These are phyloP conservation scores for Herpomyces periplanetae DNA, from an alignment of 2,329 filamentous ascomycete species.

Conservation along the genomic window DNA sequence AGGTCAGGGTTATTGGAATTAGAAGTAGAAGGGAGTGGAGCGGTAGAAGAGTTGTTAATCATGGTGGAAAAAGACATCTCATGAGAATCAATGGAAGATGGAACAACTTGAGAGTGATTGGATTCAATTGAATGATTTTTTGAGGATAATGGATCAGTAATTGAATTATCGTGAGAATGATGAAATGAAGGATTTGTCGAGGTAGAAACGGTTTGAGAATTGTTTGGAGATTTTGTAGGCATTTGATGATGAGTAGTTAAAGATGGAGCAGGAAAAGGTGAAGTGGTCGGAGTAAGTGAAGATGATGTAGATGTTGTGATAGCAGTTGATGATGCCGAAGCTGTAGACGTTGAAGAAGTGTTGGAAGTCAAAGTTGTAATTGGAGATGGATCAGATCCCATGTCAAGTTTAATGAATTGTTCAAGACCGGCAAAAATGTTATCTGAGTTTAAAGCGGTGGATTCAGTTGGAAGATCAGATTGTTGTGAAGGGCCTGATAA, in stretches of 20 bases:
- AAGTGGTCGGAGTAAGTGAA: conserved; percentile 9
- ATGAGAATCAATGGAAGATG: no score
- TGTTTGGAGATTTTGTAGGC: conserved; percentile 8
- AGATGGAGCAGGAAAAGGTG: conserved; percentile 8
- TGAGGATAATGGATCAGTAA: no score
- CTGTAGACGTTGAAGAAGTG: conserved; percentile 8
- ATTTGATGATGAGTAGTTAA: conserved; percentile 6
- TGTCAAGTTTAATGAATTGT: conserved; percentile 8
- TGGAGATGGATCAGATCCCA: conserved; percentile 7
- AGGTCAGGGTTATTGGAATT: no score
- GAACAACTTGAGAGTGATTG: no score
- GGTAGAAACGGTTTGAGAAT: conserved; percentile 8
- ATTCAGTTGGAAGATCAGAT: conserved; percentile 10
- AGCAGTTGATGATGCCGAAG: conserved; percentile 8
- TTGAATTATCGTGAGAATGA: no score
- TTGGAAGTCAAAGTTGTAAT: conserved; percentile 7
- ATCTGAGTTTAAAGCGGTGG: conserved; percentile 7
- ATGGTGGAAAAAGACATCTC: no score
- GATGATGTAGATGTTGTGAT: conserved; percentile 10
- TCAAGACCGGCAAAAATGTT: conserved; percentile 8
- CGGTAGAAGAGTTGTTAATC: no score
- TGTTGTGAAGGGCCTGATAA: conserved; percentile 13
- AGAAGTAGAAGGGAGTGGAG: no score
- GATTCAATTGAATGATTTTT: no score
- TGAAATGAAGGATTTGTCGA: conserved; percentile 9